Conservation (phyloP, 2,329 filamentous ascomycete species). For the Talaromyces sp. region DNA sequence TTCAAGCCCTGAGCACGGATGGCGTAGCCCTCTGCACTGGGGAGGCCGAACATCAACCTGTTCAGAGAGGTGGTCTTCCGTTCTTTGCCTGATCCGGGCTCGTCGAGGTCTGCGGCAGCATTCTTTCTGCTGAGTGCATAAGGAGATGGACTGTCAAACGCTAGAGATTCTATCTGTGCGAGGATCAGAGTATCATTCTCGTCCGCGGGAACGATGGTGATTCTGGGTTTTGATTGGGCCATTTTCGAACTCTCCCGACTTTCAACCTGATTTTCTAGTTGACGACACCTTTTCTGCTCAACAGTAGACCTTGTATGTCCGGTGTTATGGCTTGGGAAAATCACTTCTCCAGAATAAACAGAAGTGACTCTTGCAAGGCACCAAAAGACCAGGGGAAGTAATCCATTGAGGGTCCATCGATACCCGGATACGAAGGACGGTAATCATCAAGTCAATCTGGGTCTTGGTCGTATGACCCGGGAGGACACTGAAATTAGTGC, state of each 20-base stretch:
- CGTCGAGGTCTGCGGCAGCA: neutral
- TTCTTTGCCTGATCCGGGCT: neutral
- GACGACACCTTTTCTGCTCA: neutral
- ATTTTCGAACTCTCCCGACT: neutral
- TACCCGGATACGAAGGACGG: neutral
- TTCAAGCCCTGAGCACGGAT: neutral
- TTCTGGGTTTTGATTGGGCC: neutral
- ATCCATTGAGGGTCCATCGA: neutral
- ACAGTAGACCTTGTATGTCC: too few species aligned
- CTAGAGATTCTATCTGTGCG: constrained; percentile 9
- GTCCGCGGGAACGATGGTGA: constrained; percentile 9
- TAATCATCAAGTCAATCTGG: neutral
- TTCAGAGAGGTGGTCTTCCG: neutral
- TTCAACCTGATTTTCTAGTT: neutral
- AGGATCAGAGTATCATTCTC: constrained; percentile 8
- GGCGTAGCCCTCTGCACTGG: neutral
- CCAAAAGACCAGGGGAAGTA: neutral
- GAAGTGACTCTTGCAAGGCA: neutral
- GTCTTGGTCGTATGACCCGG: neutral
- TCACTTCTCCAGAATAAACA: neutral
- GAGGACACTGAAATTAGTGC: neutral
- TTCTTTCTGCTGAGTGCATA: neutral
- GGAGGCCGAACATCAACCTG: constrained; percentile 16
- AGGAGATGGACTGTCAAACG: constrained; percentile 8
- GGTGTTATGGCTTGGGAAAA: neutral